Percentiles rank a stretch among this genome's conserved stretches.
Conservation (phyloP, 805 yeast genomes). For the Lipomyces japonicus region DNA sequence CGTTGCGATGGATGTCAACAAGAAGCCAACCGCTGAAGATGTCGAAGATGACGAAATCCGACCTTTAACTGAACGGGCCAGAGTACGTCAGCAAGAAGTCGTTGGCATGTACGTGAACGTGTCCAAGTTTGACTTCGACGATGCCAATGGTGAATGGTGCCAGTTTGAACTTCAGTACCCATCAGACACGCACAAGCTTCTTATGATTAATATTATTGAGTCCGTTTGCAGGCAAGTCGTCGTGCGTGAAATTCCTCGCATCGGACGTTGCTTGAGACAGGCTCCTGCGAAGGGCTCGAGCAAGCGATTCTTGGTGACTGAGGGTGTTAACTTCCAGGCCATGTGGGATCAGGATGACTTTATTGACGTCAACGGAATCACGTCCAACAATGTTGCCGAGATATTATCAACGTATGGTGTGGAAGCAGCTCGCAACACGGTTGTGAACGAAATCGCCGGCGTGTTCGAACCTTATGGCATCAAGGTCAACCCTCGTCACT, state of each 20-base stretch:
- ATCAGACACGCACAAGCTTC: slow-evolving; percentile 82
- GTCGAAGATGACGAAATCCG: slow-evolving; percentile 42
- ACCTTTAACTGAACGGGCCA: slow-evolving; percentile 56
- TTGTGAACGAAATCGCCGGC: slow-evolving; percentile 90
- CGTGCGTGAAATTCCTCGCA: slow-evolving; percentile 84
- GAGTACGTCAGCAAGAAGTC: slow-evolving; percentile 81
- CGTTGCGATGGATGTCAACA: slow-evolving; percentile 34
- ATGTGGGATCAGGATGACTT: slow-evolving; percentile 98
- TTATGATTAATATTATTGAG: slow-evolving; percentile 96
- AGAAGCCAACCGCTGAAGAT: slow-evolving; percentile 43
- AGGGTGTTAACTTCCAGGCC: slow-evolving; percentile 95
- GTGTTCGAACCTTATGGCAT: slow-evolving; percentile 97
- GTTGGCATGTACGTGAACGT: slow-evolving; percentile 68
- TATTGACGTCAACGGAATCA: slow-evolving; percentile 81
- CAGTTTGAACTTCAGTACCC: slow-evolving; percentile 78
- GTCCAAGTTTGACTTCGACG: slow-evolving; percentile 84
- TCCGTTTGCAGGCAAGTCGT: slow-evolving; percentile 84
- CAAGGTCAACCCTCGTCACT: slow-evolving; percentile 85
- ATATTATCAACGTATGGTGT: slow-evolving; percentile 92
- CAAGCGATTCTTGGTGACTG: slow-evolving; percentile 77
- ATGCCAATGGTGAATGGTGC: slow-evolving; percentile 85
- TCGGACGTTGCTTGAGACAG: slow-evolving; percentile 69
- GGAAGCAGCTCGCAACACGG: slow-evolving; percentile 97
- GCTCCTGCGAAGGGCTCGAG: slow-evolving; percentile 21
- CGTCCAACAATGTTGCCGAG: slow-evolving; percentile 89